Percentiles rank a stretch among this genome's conserved stretches.
phyloP scores from a whole-genome alignment of 768 basidiomycete genomes.

The Daedaleopsis sinensis region DNA sequence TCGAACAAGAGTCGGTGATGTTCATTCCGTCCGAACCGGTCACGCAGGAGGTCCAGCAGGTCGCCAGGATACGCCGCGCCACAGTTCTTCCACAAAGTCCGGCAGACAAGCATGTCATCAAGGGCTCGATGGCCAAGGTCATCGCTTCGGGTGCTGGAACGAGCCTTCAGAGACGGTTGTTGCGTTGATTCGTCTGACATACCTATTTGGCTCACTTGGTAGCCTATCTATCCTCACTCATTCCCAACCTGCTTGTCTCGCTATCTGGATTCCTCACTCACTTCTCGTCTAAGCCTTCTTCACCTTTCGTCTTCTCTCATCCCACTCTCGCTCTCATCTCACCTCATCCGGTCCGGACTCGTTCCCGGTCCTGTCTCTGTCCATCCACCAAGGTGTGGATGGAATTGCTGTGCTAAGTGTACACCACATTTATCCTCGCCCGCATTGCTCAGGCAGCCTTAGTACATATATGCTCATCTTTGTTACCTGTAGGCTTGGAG shows the following conservation, averaged over 20 bases:
- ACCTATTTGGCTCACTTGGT: not conserved
- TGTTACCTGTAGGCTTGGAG: constrained; percentile 9
- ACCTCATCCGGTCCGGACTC: not conserved
- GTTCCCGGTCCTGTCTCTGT: not conserved
- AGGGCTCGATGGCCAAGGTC: constrained; percentile 58
- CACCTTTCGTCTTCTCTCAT: not conserved
- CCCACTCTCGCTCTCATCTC: not conserved
- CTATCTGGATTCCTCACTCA: not conserved
- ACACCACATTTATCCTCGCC: not conserved
- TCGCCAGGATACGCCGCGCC: constrained; percentile 45
- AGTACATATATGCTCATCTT: not conserved
- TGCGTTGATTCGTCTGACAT: constrained; percentile 2
- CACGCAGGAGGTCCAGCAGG: constrained; percentile 38
- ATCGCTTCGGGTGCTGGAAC: constrained; percentile 32
- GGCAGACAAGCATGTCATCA: constrained; percentile 54
- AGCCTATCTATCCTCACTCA: not conserved
- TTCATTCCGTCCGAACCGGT: constrained; percentile 42
- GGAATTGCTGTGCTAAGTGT: not conserved
- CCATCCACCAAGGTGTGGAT: not conserved
- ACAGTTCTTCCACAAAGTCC: constrained; percentile 37
- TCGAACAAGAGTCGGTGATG: constrained; percentile 11
- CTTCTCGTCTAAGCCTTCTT: not conserved
- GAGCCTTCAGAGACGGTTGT: constrained; percentile 13
- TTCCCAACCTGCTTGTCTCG: not conserved
- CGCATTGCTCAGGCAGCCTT: not conserved